phyloP scores from a whole-genome alignment of 192 early-diverging fungal species.

The Fimicolochytrium jonesii region DNA sequence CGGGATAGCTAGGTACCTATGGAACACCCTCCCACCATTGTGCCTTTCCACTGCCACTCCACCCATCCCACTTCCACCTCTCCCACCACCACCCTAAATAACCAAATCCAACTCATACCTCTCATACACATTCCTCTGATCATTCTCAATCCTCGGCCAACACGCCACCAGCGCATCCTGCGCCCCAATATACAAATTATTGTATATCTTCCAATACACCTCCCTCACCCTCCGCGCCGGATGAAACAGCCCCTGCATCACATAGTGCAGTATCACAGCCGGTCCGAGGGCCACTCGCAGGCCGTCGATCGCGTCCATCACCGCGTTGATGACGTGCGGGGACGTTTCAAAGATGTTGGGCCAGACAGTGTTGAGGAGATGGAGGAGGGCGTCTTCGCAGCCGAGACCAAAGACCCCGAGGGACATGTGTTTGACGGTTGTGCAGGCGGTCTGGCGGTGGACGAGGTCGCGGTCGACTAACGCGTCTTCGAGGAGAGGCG shows the following conservation, averaged over 20 bases:
- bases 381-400: slow-evolving; percentile 90
- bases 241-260: slow-evolving; percentile 94
- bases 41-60: too few relatives aligned
- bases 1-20: background rate
- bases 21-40: background rate
- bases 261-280: slow-evolving; percentile 75
- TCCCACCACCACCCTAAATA: slow-evolving; percentile 18
- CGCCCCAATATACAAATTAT: slow-evolving; percentile 84
- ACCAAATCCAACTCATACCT: slow-evolving; percentile 74
- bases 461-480: slow-evolving; percentile 97
- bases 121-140: slow-evolving; percentile 69
- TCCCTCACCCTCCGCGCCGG: slow-evolving; percentile 92
- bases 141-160: slow-evolving; percentile 87
- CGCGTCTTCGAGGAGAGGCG: slow-evolving; percentile 92
- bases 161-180: slow-evolving; percentile 90
- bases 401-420: slow-evolving; percentile 88
- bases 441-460: slow-evolving; percentile 95
- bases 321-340: slow-evolving; percentile 97
- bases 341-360: slow-evolving; percentile 95
- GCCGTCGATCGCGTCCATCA: slow-evolving; percentile 96
- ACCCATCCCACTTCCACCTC: background rate
- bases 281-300: slow-evolving; percentile 87
- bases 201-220: slow-evolving; percentile 99
- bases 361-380: slow-evolving; percentile 95
- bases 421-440: slow-evolving; percentile 91